Base-by-base conservation (phyloP, 495 filamentous ascomycete species). In the Penicillium soppii region DNA sequence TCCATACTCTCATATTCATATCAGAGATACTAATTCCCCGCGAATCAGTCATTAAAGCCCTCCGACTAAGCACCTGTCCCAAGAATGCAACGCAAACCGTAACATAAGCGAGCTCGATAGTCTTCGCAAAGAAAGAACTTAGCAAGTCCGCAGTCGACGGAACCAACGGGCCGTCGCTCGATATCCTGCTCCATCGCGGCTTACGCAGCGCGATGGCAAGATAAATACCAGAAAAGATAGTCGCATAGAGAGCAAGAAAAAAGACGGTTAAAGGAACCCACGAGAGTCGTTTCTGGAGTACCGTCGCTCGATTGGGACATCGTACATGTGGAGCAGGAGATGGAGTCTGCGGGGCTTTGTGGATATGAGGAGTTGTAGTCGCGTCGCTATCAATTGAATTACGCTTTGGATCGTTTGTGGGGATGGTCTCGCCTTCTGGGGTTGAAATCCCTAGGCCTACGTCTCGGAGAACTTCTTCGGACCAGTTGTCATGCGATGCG, bases 1-100 rank as follows among this genome's bases (percentile, higher is more conserved):
- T 76, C 80, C 80, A 84, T 25, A 66, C 58, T 29, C 83, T 66
- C 81, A 88, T 83, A 2, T 73, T 77, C 74, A 90, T 81, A 57
- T 91, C 88, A 0, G 87, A 82, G 16, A 92, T 77, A 5, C 81
- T 87, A 43, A 91, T 76, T 1, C 88, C 88, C 2, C 50, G 61
- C 0, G 77, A 80, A 13, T 73, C 64, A 37, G 71, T 73, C 10
- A 71, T 75, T 36, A 87, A 71, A 0, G 87, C 84, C 20, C 85
- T 72, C 8, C 84, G 74, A 33, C 80, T 86, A 8, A 92, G 65
- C 3, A 85, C 78, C 70, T 92, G 88, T 0, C 88, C 88, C 3
- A 91, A 58, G 36, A 87, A 85, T 0, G 84, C 79, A 3, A 92
- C 86, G 52, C 88, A 87, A 1, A 90, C 84, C 0, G 88, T 89